Evolutionary conservation across 768 basidiomycete species (phyloP), one percentile per base, ranked within the genome.

Genomic region (Collybia mongolica): DNA sequence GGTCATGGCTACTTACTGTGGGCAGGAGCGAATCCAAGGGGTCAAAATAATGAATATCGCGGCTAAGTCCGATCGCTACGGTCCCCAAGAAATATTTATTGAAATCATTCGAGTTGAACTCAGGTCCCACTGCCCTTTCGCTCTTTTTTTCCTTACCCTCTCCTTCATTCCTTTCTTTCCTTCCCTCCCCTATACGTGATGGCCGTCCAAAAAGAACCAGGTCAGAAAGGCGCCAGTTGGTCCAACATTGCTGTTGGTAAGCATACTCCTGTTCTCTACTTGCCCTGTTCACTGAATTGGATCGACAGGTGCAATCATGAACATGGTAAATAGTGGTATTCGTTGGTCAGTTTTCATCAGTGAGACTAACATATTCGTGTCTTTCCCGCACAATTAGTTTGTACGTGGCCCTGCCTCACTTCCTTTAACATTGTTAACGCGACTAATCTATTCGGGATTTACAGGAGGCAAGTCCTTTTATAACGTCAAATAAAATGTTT

Each of bases 201-300:
- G 90, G 90, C 83, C 72, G 82, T 92, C 61, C 77, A 85, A 67
- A 83, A 80, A 69, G 88, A 91, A 72, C 92, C 93, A 46, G 93
- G 91, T 52, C 88, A 93, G 70, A 93, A 94, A 72, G 90, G 90
- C 63, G 75, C 93, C 58, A 93, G 79, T 75, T 95, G 90, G 91
- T 91, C 90, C 60, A 95, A 94, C 73, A 94, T 95, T 73, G 93
- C 91, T 57, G 87, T 96, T 67, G 92, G 92, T 93, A 65, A 60
- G 90, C 70, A 47, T 57, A 18, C 37, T 48, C 19, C 29, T 54
- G 49, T 20, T 6, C 28, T 46, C 52, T n/a, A 28, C 22, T 57
- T 37, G 54, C 53, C 46, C 44, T 66, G 24, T 61, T 58, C 54
- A 59, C 19, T 59, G 48, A 40, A 28, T 14, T 46, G 51, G 32